Evolutionary conservation across 208 protist species (phyloP).

Genomic region (Acanthamoeba quina): DNA sequence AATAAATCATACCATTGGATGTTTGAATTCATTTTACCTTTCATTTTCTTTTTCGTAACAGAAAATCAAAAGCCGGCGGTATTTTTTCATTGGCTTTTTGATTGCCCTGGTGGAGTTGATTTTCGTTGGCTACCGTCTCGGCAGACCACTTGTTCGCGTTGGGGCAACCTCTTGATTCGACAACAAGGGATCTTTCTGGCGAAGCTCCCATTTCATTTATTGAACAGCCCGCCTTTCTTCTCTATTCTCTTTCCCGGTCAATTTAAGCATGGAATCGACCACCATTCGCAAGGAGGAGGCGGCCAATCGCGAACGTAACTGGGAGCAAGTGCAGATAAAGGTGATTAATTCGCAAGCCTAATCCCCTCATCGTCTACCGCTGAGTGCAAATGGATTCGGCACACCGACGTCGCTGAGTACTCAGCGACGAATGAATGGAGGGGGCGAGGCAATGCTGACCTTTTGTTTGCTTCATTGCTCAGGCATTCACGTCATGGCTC

Average conservation of each 20-base stretch:
- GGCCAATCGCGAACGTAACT: constrained; percentile 1
- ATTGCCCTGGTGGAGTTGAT: neutral
- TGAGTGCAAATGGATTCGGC: too few relatives aligned
- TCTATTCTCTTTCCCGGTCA: neutral
- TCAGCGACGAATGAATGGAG: neutral
- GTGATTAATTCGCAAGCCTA: neutral
- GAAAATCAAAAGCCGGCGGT: neutral
- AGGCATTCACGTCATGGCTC: constrained; percentile 60
- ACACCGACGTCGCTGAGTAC: neutral
- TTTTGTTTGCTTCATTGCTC: neutral
- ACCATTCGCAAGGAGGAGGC: neutral
- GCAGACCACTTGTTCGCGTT: neutral
- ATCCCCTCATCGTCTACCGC: neutral
- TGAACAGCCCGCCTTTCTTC: too few relatives aligned
- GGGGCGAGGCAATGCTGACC: neutral
- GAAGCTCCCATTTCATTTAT: neutral
- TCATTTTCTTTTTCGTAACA: neutral
- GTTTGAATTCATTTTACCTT: neutral
- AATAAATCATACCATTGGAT: neutral
- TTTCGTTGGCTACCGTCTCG: neutral
- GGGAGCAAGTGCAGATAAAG: constrained; percentile 65
- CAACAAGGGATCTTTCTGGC: neutral
- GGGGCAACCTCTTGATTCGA: neutral
- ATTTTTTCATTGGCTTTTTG: neutral
- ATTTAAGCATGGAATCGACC: constrained; percentile 18